Base-by-base conservation (phyloP, 75 land plant genomes). In the Gnetum montanum region DNA sequence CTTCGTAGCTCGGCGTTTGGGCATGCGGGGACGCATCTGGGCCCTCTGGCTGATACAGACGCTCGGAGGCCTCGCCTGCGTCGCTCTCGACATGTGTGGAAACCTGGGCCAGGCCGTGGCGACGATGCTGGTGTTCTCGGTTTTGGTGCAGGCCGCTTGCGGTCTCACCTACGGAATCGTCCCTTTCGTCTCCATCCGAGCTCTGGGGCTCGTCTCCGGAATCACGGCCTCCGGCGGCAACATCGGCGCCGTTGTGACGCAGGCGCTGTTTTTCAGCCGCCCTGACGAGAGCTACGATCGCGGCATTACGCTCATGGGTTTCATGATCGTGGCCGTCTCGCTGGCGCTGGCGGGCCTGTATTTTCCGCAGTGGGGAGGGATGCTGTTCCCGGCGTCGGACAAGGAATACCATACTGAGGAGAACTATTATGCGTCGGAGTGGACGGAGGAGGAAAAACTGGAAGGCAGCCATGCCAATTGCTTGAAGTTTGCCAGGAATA, bases 341-440 rank as follows among this genome's bases (percentile, higher is more conserved):
- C 43, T 73, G 22, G 69, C 74, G 15, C 30, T 81, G 16, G 1
- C 10, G 6, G 41, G 74, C 13, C 68, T 89, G 36, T 71, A 79
- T 67, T 89, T 89, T 74, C 86, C 86, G 3, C 83, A 82, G 62
- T 89, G 90, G 90, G 95, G 95, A 1, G 86, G 95, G n/a, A 88
- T 80, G 81, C 57, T 79, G 31, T 70, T 41, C 22, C 63, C 57
- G 3, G 71, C 88, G 7, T 67, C 78, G 19, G 24, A 36, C 3
- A 54, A 55, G 22, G 43, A 12, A 1, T 41, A 36, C 18, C 43
- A 63, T 8, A 66, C 81, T 0, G 90, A 83, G 44, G 82, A 82
- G 62, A 66, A 66, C 22, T 84, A 88, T 68, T 88, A 88, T 66
- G 25, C 46, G 19, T 8, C 43, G 0, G 88, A 87, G 57, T 87